These are phyloP conservation scores for Coniferiporia weirii DNA, from an alignment of 1,284 basidiomycete species.

Conservation along the genomic window DNA sequence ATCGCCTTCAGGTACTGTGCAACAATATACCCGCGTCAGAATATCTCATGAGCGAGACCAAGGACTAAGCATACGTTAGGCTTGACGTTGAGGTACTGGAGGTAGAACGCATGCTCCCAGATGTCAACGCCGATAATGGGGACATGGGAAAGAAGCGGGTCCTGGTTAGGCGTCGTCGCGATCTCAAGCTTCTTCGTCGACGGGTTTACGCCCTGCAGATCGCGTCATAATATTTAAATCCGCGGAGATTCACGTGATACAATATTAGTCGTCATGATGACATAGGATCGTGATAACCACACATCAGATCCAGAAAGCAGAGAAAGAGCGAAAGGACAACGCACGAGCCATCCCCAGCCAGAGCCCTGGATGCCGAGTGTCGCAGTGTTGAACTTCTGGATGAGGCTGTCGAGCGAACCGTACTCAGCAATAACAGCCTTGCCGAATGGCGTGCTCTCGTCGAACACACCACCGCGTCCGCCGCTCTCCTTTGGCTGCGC, in stretches of 20 bases:
- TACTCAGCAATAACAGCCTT: conserved; percentile 60
- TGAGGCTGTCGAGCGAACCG: conserved; percentile 66
- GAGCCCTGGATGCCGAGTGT: conserved; percentile 85
- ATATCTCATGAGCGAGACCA: neutral
- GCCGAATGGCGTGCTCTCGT: conserved; percentile 58
- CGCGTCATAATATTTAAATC: neutral
- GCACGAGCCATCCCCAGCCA: conserved; percentile 90
- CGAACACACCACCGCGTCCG: conserved; percentile 57
- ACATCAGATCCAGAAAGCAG: neutral
- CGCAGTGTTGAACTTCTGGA: conserved; percentile 67
- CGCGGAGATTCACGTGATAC: neutral
- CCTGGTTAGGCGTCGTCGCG: conserved; percentile 82
- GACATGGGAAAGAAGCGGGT: conserved; percentile 71
- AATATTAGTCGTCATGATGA: neutral
- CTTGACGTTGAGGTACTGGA: conserved; percentile 77
- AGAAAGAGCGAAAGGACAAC: conserved; percentile 26
- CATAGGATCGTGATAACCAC: neutral
- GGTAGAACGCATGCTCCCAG: conserved; percentile 81
- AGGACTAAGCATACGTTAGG: conserved; percentile 48
- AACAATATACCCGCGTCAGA: neutral
- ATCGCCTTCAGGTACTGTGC: conserved; percentile 46
- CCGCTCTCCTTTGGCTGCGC: conserved; percentile 48
- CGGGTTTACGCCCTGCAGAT: conserved; percentile 56
- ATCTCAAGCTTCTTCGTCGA: conserved; percentile 64
- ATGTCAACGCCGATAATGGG: conserved; percentile 88